Evolutionary conservation across 345 rosid genomes (phyloP).

Genomic region (Lumnitzera littorea): DNA sequence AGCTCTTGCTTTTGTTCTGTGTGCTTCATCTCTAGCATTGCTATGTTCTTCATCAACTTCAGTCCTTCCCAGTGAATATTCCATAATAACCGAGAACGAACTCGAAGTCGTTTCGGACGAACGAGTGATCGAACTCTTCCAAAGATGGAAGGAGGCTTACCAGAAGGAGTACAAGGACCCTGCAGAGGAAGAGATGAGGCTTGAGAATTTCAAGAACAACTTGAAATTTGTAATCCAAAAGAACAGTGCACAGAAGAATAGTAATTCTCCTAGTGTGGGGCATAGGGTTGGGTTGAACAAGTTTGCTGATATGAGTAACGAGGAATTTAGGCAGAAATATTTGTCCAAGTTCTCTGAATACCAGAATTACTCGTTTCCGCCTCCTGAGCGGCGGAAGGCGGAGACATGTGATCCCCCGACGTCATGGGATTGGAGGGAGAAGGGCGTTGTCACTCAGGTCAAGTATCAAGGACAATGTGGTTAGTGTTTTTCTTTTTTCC

Average conservation of each 20-base stretch:
- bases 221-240: slow-evolving; percentile 37
- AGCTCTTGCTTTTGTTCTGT: slow-evolving; percentile 17
- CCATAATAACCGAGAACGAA: slow-evolving; percentile 24
- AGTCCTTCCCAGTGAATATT: slow-evolving; percentile 30
- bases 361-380: slow-evolving; percentile 22
- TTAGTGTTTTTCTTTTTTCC: slow-evolving; percentile 5
- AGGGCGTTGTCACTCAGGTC: slow-evolving; percentile 43
- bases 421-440: slow-evolving; percentile 57
- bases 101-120: slow-evolving; percentile 28
- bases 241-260: slow-evolving; percentile 1
- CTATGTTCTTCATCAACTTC: slow-evolving; percentile 8
- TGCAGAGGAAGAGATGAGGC: slow-evolving; percentile 34
- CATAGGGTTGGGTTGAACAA: slow-evolving; percentile 48
- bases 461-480: slow-evolving; percentile 59
- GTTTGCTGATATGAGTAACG: slow-evolving; percentile 65
- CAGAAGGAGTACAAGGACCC: slow-evolving; percentile 30
- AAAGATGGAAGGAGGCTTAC: slow-evolving; percentile 40
- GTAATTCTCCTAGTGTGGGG: slow-evolving; percentile 1
- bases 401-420: slow-evolving; percentile 34
- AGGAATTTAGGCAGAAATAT: slow-evolving; percentile 38
- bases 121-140: slow-evolving; percentile 29
- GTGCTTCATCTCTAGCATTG: slow-evolving; percentile 17
- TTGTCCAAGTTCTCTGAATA: slow-evolving; percentile 25
- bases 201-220: slow-evolving; percentile 32
- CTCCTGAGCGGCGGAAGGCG: slow-evolving; percentile 8